These are phyloP conservation scores for Solanum chiquidenum DNA, from an alignment of 257 asterid species.

Conservation along the genomic window DNA sequence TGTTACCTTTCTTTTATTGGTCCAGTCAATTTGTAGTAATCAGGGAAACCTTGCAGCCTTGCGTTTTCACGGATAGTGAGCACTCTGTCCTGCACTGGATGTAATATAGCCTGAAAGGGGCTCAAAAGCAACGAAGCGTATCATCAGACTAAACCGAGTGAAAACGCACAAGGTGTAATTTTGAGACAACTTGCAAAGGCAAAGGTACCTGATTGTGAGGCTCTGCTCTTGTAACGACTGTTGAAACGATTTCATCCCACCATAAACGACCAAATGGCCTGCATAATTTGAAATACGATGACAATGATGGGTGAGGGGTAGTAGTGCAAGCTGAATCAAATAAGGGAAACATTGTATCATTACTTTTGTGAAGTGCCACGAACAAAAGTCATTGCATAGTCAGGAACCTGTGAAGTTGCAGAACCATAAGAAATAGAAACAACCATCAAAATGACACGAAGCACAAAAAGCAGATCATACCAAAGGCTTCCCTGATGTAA, in stretches of 20 bases:
- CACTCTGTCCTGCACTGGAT: constrained; percentile 72
- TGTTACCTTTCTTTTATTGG: constrained; percentile 63
- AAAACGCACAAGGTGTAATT: neutral
- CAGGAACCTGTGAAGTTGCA: constrained; percentile 51
- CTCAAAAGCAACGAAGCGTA: neutral
- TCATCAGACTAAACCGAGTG: neutral
- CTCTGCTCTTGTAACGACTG: constrained; percentile 82
- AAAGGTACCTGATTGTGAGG: constrained; percentile 72
- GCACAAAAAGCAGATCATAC: constrained; percentile 23
- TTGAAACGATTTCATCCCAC: constrained; percentile 91
- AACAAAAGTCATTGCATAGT: constrained; percentile 61
- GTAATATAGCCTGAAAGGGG: constrained; percentile 38
- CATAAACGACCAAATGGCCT: constrained; percentile 93
- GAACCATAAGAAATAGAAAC: neutral
- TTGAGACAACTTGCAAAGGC: neutral
- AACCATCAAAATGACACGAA: neutral
- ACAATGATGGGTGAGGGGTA: neutral
- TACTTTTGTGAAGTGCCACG: constrained; percentile 66
- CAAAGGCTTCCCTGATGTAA: constrained; percentile 79
- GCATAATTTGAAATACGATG: neutral
- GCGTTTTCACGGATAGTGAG: constrained; percentile 84
- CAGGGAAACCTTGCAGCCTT: constrained; percentile 87
- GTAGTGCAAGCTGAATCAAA: neutral
- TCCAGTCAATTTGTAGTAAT: constrained; percentile 61
- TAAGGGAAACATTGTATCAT: neutral